Evolutionary conservation across 129 eudicot species (phyloP), one percentile per base, ranked within the genome.

Genomic region (Erigeron canadensis): DNA sequence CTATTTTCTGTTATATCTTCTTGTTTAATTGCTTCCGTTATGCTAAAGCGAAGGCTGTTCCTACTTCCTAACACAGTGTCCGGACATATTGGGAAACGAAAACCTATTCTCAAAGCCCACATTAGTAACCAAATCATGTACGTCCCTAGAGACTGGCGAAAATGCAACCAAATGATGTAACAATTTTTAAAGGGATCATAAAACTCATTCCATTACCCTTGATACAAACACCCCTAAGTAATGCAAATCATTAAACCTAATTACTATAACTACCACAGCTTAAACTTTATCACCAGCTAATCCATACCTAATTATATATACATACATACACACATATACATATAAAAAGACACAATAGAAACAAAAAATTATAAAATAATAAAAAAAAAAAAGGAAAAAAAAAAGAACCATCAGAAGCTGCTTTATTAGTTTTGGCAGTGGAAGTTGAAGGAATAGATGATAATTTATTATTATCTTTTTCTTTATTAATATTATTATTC

Each of bases 401-500:
- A 23, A 57, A 21, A 21, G 4, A 2, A 13, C 89, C 92, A 84
- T 84, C 92, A n/a, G 89, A 81, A 63, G 74, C 63, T 59, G 83
- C 83, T 41, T 69, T 81, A 62, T 78, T 78, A 66, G 64, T 38
- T 40, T 65, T 62, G 64, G 67, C 88, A 47, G 72, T 45, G 11
- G 91, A 81, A 74, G 87, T 84, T 4, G 96, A 86, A 61, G 89
- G 89, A 21, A 81, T 59, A 4, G 86, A 47, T 41, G 80, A 22
- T 38, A 50, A 50, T 50, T 50, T 50, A 50, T 28, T 28, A 28
- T 83, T 61, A 38, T 77, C 86, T 79, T 81, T 85, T 19, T 86
- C 91, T 79, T 86, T 87, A 22, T 53, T 43, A 34, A 44, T 37
- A 58, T 45, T 65, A 13, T 21, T 67, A 62, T 57, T 75, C 51